Percentiles rank a stretch among this genome's conserved stretches.
phyloP scores from a whole-genome alignment of 768 basidiomycete species.

The Rickenella mellea region DNA sequence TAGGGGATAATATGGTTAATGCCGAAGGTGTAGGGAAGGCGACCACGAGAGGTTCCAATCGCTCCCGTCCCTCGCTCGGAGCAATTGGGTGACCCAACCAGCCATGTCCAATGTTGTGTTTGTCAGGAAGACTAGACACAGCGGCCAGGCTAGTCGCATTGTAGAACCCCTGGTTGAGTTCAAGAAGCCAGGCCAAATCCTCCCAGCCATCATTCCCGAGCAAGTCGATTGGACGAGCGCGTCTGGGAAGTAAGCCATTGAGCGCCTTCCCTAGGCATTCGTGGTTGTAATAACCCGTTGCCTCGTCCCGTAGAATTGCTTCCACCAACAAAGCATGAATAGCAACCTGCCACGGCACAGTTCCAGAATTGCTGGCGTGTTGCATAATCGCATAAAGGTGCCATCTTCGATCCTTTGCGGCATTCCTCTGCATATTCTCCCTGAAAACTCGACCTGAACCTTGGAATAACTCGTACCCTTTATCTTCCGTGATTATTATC shows the following conservation, averaged over 20 bases:
- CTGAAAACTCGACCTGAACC: background rate
- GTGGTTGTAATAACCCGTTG: conserved; percentile 8
- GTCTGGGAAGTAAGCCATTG: conserved; percentile 16
- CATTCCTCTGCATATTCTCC: conserved; percentile 4
- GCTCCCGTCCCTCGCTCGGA: conserved; percentile 12
- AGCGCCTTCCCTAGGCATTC: conserved; percentile 14
- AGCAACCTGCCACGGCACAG: conserved; percentile 10
- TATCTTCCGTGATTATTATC: conserved; percentile 8
- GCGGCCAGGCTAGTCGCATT: conserved; percentile 17
- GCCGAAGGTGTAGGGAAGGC: conserved; percentile 12
- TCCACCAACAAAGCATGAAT: conserved; percentile 17
- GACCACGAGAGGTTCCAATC: conserved; percentile 14
- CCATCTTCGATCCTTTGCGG: conserved; percentile 7
- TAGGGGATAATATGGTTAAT: conserved; percentile 8
- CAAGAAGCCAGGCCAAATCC: conserved; percentile 18
- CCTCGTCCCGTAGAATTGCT: conserved; percentile 13
- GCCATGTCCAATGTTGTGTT: conserved; percentile 3
- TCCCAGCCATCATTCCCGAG: conserved; percentile 14
- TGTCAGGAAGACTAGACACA: conserved; percentile 8
- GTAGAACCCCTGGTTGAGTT: conserved; percentile 18
- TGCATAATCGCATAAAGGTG: conserved; percentile 15
- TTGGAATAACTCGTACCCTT: conserved; percentile 3
- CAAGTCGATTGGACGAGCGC: conserved; percentile 11
- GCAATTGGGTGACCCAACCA: conserved; percentile 17
- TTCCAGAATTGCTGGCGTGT: conserved; percentile 10